phyloP scores from a whole-genome alignment of 179 eudicot genomes.

The Amaranthus tricolor region DNA sequence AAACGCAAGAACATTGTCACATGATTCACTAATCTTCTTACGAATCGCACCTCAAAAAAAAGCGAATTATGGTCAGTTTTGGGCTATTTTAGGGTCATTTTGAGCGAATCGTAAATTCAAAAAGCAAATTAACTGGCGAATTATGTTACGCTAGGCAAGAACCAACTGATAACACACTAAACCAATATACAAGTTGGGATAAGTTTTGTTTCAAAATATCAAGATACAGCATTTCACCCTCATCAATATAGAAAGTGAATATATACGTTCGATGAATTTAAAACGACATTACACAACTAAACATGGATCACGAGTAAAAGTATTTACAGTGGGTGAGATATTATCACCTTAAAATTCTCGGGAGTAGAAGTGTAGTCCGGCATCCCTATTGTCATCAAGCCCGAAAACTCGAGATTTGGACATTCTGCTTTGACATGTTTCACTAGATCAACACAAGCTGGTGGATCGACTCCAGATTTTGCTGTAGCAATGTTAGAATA shows the following conservation, averaged over 20 bases:
- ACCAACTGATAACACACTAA: background rate
- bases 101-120: no score
- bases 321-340: background rate
- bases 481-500: slow-evolving; percentile 50
- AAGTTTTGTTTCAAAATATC: background rate
- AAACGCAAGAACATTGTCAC: background rate
- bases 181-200: background rate
- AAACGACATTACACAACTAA: background rate
- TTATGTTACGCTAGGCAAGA: no score
- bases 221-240: background rate
- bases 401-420: slow-evolving; percentile 73
- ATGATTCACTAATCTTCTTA: no score
- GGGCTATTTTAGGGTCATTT: no score
- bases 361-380: slow-evolving; percentile 93
- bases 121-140: no score
- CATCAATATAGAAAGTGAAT: background rate
- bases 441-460: slow-evolving; percentile 73
- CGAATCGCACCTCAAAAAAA: no score
- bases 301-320: background rate
- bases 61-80: no score
- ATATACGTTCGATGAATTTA: background rate
- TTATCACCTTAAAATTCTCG: slow-evolving; percentile 77
- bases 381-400: slow-evolving; percentile 97
- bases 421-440: slow-evolving; percentile 70
- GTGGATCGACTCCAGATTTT: slow-evolving; percentile 85